A percentile compares a stretch with the other conserved stretches of the same genome.
Conservation (phyloP, 495 filamentous ascomycete species). For the Pyrenopolyporus hunteri region DNA sequence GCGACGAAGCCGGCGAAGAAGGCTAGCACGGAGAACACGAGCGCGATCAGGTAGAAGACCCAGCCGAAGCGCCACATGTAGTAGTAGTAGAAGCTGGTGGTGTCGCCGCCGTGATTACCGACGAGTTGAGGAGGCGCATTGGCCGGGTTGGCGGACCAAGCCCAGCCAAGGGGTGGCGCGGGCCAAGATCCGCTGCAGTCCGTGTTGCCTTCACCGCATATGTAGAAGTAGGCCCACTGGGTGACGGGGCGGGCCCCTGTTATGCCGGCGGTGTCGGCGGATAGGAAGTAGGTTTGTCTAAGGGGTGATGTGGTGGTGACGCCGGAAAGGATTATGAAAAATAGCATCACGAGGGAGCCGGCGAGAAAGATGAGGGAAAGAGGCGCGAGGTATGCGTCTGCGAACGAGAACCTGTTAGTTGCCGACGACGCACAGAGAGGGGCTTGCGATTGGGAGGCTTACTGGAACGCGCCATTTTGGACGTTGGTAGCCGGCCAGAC, state of each 20-base stretch:
- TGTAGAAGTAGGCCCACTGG: conserved; percentile 88
- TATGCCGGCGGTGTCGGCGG: conserved; percentile 73
- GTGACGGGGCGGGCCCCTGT: conserved; percentile 65
- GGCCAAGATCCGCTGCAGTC: conserved; percentile 54
- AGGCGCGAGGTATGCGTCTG: conserved; percentile 49
- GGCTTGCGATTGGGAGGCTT: neutral
- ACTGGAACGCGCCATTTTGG: conserved; percentile 31
- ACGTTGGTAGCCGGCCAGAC: conserved; percentile 7
- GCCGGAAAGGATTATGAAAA: conserved; percentile 80
- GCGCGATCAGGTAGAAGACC: conserved; percentile 75
- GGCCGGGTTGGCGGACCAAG: conserved; percentile 50
- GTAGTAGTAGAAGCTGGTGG: conserved; percentile 56
- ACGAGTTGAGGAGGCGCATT: conserved; percentile 50
- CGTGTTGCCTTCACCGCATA: conserved; percentile 59
- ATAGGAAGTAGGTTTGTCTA: conserved; percentile 80
- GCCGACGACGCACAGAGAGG: neutral
- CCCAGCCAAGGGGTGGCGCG: conserved; percentile 56
- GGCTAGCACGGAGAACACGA: conserved; percentile 64
- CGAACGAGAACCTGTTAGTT: neutral
- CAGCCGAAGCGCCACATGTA: conserved; percentile 68
- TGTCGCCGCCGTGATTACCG: conserved; percentile 52
- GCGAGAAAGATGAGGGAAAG: conserved; percentile 77
- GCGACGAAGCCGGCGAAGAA: conserved; percentile 60
- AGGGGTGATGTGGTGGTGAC: conserved; percentile 64
- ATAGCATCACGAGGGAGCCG: conserved; percentile 74